Conservation (phyloP, 2,329 filamentous ascomycete species). For the Diaporthe sp. region DNA sequence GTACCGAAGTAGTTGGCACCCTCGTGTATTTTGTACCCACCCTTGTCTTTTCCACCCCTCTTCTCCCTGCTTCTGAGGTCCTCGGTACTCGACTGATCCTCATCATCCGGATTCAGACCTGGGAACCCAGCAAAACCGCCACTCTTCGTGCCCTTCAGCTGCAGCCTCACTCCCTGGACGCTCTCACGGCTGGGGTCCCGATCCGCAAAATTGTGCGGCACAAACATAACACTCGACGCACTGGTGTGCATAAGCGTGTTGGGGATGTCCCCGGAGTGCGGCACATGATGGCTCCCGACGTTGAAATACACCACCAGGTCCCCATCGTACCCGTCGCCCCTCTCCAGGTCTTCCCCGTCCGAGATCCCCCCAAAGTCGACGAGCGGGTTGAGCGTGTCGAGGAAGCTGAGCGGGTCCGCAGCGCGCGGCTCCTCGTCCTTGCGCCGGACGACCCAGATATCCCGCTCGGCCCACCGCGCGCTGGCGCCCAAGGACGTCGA, state of each 20-base stretch:
- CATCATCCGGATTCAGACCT: not conserved
- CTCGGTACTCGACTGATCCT: not conserved
- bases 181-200: slow-evolving; percentile 53
- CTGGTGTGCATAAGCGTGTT: slow-evolving; percentile 59
- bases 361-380: slow-evolving; percentile 58
- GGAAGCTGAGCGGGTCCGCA: slow-evolving; percentile 55
- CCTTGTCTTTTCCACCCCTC: not conserved
- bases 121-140: slow-evolving; percentile 42
- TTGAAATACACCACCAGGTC: slow-evolving; percentile 57
- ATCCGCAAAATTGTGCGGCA: slow-evolving; percentile 56
- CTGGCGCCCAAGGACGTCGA: slow-evolving; percentile 52
- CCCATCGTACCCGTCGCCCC: slow-evolving; percentile 46
- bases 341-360: slow-evolving; percentile 48
- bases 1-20: slow-evolving; percentile 44
- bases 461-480: slow-evolving; percentile 44
- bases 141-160: slow-evolving; percentile 41
- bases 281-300: slow-evolving; percentile 60
- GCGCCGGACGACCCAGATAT: slow-evolving; percentile 58
- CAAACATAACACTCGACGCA: slow-evolving; percentile 54
- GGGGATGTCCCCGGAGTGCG: slow-evolving; percentile 58
- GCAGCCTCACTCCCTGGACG: slow-evolving; percentile 43
- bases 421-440: slow-evolving; percentile 59
- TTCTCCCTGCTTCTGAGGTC: slow-evolving; percentile 34
- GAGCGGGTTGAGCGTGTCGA: slow-evolving; percentile 53
- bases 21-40: slow-evolving; percentile 35